Evolutionary conservation across 1,284 basidiomycete species (phyloP).

Genomic region (Papiliotrema laurentii): DNA sequence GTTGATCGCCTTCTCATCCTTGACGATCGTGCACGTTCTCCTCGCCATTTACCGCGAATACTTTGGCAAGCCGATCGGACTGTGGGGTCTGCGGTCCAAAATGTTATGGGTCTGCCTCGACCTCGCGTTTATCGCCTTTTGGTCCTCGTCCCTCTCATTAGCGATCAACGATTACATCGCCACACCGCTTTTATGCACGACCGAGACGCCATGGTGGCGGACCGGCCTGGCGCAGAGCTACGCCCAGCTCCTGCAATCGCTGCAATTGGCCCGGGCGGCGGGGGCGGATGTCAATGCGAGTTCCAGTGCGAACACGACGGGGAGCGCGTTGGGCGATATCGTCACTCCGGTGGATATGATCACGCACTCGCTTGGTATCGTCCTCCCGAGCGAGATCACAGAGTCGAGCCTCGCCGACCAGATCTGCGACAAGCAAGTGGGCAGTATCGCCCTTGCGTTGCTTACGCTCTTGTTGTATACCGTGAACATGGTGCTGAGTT

Average conservation of each 20-base stretch:
- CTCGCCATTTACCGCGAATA: slow-evolving; percentile 52
- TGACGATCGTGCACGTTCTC: slow-evolving; percentile 52
- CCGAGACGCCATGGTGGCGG: slow-evolving; percentile 39
- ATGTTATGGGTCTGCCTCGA: slow-evolving; percentile 50
- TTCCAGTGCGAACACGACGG: no score
- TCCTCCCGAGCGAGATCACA: slow-evolving; percentile 19
- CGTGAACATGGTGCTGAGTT: slow-evolving; percentile 48
- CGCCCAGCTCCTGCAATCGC: slow-evolving; percentile 11
- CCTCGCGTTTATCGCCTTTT: slow-evolving; percentile 52
- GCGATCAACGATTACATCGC: slow-evolving; percentile 55
- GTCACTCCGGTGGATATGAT: slow-evolving; percentile 8
- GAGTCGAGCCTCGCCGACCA: slow-evolving; percentile 14
- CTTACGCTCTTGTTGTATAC: slow-evolving; percentile 44
- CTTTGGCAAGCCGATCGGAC: slow-evolving; percentile 55
- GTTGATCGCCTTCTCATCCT: slow-evolving; percentile 51
- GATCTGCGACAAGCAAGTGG: slow-evolving; percentile 48
- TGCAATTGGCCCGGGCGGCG: no score
- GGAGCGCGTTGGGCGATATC: neutral
- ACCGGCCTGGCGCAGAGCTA: slow-evolving; percentile 16
- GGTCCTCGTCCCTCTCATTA: slow-evolving; percentile 47
- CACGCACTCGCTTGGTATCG: slow-evolving; percentile 20
- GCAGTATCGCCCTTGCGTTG: slow-evolving; percentile 42
- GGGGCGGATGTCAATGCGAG: no score
- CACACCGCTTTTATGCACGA: slow-evolving; percentile 52
- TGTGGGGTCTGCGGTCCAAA: slow-evolving; percentile 53